Evolutionary conservation across 2,329 filamentous ascomycete species (phyloP).

Genomic region (Purpureocillium lavendulum): DNA sequence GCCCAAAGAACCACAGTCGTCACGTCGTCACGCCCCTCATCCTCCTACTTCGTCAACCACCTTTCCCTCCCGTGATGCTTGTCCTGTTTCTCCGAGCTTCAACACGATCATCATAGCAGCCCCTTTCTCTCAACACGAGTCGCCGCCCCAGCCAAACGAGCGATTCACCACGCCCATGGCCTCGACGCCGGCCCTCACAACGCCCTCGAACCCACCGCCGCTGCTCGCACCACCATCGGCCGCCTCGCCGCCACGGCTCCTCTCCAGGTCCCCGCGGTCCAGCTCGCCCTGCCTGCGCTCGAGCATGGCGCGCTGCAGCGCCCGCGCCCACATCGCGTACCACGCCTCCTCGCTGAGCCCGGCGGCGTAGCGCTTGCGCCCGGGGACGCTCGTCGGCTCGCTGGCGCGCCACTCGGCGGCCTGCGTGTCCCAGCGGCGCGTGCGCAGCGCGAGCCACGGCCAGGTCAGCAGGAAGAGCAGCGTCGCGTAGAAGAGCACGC

Average conservation of each 20-base stretch:
- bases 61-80: too few species aligned
- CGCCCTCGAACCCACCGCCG: slow-evolving; percentile 31
- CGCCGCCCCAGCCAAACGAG: slow-evolving; percentile 43
- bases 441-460: slow-evolving; percentile 61
- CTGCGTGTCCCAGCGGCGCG: slow-evolving; percentile 58
- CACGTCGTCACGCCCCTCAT: slow-evolving; percentile 1
- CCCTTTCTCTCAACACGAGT: slow-evolving; percentile 8
- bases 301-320: slow-evolving; percentile 51
- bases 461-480: slow-evolving; percentile 63
- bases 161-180: slow-evolving; percentile 45
- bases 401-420: slow-evolving; percentile 46
- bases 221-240: slow-evolving; percentile 15
- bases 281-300: slow-evolving; percentile 47
- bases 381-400: slow-evolving; percentile 17
- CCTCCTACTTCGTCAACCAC: too few species aligned
- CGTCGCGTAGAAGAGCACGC: slow-evolving; percentile 56
- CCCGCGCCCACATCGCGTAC: slow-evolving; percentile 53
- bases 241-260: too few species aligned
- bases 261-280: slow-evolving; percentile 46
- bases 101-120: too few species aligned
- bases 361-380: slow-evolving; percentile 38
- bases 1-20: not conserved
- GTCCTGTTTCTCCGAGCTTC: too few species aligned
- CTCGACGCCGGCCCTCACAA: slow-evolving; percentile 39
- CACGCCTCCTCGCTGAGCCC: slow-evolving; percentile 47